These are phyloP conservation scores for Aspergillus bombycis DNA, from an alignment of 2,329 filamentous ascomycete species.

Conservation along the genomic window DNA sequence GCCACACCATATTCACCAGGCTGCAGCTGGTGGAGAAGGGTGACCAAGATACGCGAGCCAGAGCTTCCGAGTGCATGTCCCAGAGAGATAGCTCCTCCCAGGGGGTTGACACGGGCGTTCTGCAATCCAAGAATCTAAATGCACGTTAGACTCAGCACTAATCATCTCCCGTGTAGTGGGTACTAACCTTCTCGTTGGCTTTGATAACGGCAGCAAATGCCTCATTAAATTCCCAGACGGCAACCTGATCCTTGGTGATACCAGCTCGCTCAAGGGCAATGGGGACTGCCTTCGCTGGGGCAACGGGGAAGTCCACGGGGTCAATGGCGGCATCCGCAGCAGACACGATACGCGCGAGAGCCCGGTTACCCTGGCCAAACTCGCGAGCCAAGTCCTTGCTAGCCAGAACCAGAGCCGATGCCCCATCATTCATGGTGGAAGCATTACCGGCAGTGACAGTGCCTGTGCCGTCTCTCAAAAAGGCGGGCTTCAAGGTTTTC, in stretches of 20 bases:
- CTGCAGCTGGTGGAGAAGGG: conserved; percentile 86
- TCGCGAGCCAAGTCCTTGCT: conserved; percentile 79
- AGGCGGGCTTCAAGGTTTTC: conserved; percentile 84
- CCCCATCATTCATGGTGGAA: conserved; percentile 92
- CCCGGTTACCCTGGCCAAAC: conserved; percentile 75
- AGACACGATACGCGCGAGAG: conserved; percentile 83
- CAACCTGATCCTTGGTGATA: conserved; percentile 87
- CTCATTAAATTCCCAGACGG: conserved; percentile 98
- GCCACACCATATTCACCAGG: conserved; percentile 92
- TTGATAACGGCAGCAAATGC: conserved; percentile 95
- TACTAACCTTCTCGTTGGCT: conserved; percentile 79
- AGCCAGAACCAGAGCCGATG: conserved; percentile 82
- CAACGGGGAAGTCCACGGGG: conserved; percentile 90
- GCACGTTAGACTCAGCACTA: conserved; percentile 19
- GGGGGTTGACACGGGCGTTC: conserved; percentile 77
- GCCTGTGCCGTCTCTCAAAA: conserved; percentile 80
- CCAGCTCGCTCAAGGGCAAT: conserved; percentile 86
- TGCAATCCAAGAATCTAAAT: conserved; percentile 75
- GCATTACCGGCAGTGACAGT: conserved; percentile 95
- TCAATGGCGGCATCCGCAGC: conserved; percentile 90
- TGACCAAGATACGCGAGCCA: conserved; percentile 86
- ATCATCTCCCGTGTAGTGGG: conserved; percentile 12
- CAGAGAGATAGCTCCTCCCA: conserved; percentile 88
- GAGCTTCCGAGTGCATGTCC: conserved; percentile 94
- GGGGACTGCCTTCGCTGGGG: conserved; percentile 88